Evolutionary conservation across 192 early-diverging fungal genomes (phyloP), one percentile per base, ranked within the genome.

Genomic region (Entomortierella chlamydospora): DNA sequence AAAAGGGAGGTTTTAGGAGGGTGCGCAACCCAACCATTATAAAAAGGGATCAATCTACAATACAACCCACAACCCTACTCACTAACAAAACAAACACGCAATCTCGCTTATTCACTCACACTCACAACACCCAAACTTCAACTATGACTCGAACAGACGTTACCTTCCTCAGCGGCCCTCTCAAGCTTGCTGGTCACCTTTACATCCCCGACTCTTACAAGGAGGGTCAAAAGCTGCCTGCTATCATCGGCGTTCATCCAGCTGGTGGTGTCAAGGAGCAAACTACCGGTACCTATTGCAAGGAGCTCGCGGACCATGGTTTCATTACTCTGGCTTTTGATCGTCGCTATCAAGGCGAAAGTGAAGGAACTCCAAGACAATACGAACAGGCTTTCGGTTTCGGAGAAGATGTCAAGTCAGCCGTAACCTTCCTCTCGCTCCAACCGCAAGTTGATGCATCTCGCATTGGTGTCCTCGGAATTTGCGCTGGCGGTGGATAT

Each of bases 401-500:
- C 22, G 23, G n/a, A 7, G 74, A 78, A 34, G 74, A 78, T 30
- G 39, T 62, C 29, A 70, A 62, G 7, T 55, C 43, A 4, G 74
- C 74, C 0, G 74, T 78, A 25, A 62, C 74, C 1, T 78, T 56
- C 55, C 67, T 78, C 61, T 29, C 41, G 3, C 23, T 37, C 10
- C 20, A 57, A n/a, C 33, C 59, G 1, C 42, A 70, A 5, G 74
- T 78, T 4, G 74, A 78, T 37, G 37, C 74, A 11, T 23, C 17
- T 22, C 49, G 61, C 2, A 50, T 78, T 17, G 74, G 74, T 20
- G 43, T 70, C 25, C 30, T 78, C n/a, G 74, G 74, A 25, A 37
- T 78, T 30, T 78, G 74, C 45, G 74, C 74, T 2, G 56, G 74
- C 26, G 74, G 74, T 17, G 74, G 74, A 22, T 78, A 70, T 18